Conservation (phyloP, 352 stramenopile genomes). For the Thraustochytrium sp. region DNA sequence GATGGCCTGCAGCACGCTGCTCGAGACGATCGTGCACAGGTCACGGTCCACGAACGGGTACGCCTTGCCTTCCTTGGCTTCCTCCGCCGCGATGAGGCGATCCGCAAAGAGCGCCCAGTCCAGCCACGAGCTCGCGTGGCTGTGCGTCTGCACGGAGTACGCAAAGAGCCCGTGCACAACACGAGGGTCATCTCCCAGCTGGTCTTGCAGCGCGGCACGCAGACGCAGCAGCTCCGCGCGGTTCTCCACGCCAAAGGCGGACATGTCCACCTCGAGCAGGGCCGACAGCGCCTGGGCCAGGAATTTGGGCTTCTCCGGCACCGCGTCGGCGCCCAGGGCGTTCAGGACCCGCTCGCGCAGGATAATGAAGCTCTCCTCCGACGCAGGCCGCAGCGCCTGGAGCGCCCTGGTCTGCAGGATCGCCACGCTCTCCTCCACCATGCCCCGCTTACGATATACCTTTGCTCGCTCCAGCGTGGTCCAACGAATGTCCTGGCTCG, state of each 20-base stretch:
- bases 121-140: not conserved
- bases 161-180: not conserved
- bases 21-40: not conserved
- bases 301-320: not conserved
- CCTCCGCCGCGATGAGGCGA: not conserved
- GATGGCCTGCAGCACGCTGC: conserved; percentile 58
- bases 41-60: conserved; percentile 19
- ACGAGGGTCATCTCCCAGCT: not conserved
- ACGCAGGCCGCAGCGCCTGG: not conserved
- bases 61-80: not conserved
- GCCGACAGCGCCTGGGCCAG: not conserved
- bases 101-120: conserved; percentile 2
- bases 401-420: not conserved
- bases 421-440: conserved; percentile 6
- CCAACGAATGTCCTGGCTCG: conserved; percentile 23
- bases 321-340: not conserved
- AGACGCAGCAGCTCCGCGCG: conserved; percentile 1
- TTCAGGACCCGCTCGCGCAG: not conserved
- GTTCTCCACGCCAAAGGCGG: not conserved
- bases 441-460: not conserved
- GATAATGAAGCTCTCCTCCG: conserved; percentile 5
- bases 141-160: not conserved
- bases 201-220: not conserved
- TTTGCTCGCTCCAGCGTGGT: conserved; percentile 23
- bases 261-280: not conserved